Percentiles rank a stretch among this genome's conserved stretches.
These are phyloP conservation scores for Xylaria sp. DNA, from an alignment of 2,329 filamentous ascomycete species.

Conservation along the genomic window DNA sequence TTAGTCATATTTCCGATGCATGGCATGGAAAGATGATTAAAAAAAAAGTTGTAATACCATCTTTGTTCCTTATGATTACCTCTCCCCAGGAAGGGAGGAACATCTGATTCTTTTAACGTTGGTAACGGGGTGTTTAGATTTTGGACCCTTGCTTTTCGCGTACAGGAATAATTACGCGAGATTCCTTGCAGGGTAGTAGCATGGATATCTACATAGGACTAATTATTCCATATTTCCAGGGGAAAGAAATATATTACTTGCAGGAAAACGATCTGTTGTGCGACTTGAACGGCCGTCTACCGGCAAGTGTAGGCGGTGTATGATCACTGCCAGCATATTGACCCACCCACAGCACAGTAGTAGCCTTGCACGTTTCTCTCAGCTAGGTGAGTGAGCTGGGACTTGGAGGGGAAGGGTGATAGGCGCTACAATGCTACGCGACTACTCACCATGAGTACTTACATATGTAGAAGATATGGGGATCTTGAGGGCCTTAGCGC, in stretches of 20 bases:
- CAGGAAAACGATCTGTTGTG: neutral
- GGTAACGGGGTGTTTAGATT: neutral
- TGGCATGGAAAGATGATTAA: no score
- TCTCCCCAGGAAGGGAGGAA: no score
- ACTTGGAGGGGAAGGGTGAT: neutral
- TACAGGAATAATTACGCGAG: no score
- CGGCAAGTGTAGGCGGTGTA: neutral
- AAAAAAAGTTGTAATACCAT: neutral
- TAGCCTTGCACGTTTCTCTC: neutral
- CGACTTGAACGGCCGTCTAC: neutral
- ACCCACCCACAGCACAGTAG: no score
- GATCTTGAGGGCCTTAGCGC: no score
- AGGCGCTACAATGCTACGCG: neutral
- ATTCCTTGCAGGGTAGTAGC: neutral
- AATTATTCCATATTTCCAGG: neutral
- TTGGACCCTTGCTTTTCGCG: neutral
- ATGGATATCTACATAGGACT: neutral
- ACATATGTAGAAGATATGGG: neutral
- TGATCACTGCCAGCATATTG: no score
- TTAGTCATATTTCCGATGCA: conserved; percentile 10
- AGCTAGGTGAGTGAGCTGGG: neutral
- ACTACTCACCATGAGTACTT: neutral
- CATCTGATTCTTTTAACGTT: no score
- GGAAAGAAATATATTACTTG: neutral
- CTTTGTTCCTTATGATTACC: no score